These are phyloP conservation scores for Solanum tarijense DNA, from an alignment of 257 asterid species.

Conservation along the genomic window DNA sequence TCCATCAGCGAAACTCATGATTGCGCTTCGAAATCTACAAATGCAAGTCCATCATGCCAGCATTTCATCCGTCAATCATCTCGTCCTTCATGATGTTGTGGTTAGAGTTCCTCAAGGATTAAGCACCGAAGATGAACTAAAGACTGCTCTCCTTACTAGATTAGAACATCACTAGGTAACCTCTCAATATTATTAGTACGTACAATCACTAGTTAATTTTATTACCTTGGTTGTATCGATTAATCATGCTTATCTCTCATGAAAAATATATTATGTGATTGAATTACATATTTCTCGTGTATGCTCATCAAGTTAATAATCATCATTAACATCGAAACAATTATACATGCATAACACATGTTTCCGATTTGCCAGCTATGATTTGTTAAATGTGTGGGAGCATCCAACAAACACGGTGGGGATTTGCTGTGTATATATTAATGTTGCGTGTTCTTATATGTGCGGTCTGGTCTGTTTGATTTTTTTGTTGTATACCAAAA, in stretches of 20 bases:
- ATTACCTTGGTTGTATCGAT: background rate
- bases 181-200: background rate
- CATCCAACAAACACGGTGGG: background rate
- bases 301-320: background rate
- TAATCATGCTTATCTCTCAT: background rate
- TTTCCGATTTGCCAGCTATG: background rate
- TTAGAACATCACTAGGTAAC: conserved; percentile 13
- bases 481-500: background rate
- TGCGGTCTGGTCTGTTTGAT: background rate
- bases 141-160: conserved; percentile 32
- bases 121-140: conserved; percentile 24
- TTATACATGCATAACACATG: background rate
- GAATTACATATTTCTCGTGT: background rate
- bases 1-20: conserved; percentile 59
- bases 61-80: conserved; percentile 48
- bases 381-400: background rate
- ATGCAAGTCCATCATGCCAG: conserved; percentile 68
- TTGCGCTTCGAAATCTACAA: conserved; percentile 44
- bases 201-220: background rate
- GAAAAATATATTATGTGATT: background rate
- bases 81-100: conserved; percentile 71
- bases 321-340: background rate
- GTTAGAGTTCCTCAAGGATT: conserved; percentile 34
- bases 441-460: background rate
- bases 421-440: background rate